These are phyloP conservation scores for Hymenoscyphus occultus DNA, from an alignment of 2,329 filamentous ascomycete genomes.

Conservation along the genomic window DNA sequence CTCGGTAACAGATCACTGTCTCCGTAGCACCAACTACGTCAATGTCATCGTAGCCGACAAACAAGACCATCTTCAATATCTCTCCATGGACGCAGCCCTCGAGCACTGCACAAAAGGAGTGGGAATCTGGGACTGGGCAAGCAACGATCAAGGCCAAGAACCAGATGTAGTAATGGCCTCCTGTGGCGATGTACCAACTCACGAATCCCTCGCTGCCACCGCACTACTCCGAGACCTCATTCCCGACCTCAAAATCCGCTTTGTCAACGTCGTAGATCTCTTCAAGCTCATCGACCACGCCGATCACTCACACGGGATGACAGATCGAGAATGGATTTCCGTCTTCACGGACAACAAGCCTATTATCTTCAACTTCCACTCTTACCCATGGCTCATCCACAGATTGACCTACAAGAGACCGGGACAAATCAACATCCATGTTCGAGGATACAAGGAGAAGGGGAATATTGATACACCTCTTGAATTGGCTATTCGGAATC, in stretches of 20 bases:
- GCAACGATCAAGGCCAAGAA: constrained; percentile 64
- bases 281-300: constrained; percentile 72
- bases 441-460: constrained; percentile 79
- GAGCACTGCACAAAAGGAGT: constrained; percentile 76
- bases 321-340: constrained; percentile 61
- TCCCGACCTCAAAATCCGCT: constrained; percentile 70
- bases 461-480: constrained; percentile 81
- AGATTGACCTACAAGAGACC: constrained; percentile 72
- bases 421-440: constrained; percentile 65
- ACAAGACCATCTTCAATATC: constrained; percentile 73
- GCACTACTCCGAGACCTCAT: constrained; percentile 70
- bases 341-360: constrained; percentile 72
- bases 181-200: constrained; percentile 71
- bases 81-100: constrained; percentile 69
- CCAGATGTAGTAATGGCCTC: constrained; percentile 75
- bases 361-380: constrained; percentile 82
- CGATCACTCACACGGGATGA: constrained; percentile 72
- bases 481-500: constrained; percentile 73
- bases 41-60: constrained; percentile 80
- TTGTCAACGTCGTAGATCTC: constrained; percentile 76
- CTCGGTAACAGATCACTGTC: constrained; percentile 72
- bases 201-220: constrained; percentile 71
- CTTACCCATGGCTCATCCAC: constrained; percentile 77
- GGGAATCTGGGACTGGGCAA: constrained; percentile 75
- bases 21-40: constrained; percentile 72